Evolutionary conservation across 148 eudicot species (phyloP).

Genomic region (Pharnaceum exiguum): DNA sequence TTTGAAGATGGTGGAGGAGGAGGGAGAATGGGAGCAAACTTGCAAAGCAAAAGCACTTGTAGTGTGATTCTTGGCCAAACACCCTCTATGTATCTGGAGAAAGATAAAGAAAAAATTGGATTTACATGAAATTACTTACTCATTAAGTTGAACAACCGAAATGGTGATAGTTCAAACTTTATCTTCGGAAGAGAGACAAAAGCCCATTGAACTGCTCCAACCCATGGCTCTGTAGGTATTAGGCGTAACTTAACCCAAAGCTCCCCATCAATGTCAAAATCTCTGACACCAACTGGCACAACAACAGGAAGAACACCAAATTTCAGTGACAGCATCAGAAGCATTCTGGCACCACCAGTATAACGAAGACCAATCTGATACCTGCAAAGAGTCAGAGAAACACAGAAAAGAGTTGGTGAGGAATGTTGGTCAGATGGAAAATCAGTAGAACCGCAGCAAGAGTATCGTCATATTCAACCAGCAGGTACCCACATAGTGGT

Average conservation of each 20-base stretch:
- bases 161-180: conserved; percentile 77
- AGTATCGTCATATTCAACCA: no score
- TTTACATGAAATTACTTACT: conserved; percentile 33
- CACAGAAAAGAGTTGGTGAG: background rate
- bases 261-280: conserved; percentile 98
- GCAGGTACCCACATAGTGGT: no score
- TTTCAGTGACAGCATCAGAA: conserved; percentile 73
- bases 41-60: no score
- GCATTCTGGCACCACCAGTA: conserved; percentile 97
- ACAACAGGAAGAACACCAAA: conserved; percentile 73
- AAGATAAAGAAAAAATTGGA: background rate
- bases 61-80: no score
- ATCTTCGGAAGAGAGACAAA: conserved; percentile 96
- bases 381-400: conserved; percentile 35
- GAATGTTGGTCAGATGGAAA: background rate
- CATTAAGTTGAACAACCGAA: conserved; percentile 94
- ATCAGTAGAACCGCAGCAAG: no score
- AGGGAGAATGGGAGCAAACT: no score
- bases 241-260: conserved; percentile 88
- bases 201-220: conserved; percentile 95
- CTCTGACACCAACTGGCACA: conserved; percentile 90
- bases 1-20: no score
- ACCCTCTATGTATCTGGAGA: no score
- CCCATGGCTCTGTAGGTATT: conserved; percentile 91
- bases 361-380: conserved; percentile 97